A percentile compares a stretch with the other conserved stretches of the same genome.
Conservation (phyloP, 1,284 basidiomycete genomes). For the Cryptococcus sp. region DNA sequence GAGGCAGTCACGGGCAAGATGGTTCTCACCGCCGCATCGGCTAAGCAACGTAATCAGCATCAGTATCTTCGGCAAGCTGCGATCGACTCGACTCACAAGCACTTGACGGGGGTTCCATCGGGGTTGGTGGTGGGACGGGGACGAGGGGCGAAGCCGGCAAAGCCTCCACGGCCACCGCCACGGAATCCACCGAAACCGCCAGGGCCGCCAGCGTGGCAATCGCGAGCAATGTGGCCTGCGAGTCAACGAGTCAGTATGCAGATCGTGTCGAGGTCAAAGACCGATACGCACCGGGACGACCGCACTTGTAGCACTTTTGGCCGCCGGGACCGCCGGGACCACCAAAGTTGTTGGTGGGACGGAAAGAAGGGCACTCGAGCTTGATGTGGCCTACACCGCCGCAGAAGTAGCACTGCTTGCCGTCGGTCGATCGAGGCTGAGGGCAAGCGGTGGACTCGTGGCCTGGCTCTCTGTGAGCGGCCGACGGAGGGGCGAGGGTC, state of each 20-base stretch:
- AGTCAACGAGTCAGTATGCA: not conserved
- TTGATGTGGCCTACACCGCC: slow-evolving; percentile 63
- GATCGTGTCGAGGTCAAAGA: not conserved
- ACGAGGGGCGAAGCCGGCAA: slow-evolving; percentile 24
- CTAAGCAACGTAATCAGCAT: slow-evolving; percentile 19
- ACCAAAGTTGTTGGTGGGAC: slow-evolving; percentile 36
- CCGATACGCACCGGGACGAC: slow-evolving; percentile 32
- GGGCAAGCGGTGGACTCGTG: slow-evolving; percentile 88
- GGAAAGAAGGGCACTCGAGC: slow-evolving; percentile 81
- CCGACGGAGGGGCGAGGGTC: not conserved
- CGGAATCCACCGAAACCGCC: slow-evolving; percentile 29
- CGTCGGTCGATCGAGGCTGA: slow-evolving; percentile 70
- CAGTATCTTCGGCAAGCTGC: not conserved
- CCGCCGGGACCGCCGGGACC: slow-evolving; percentile 57
- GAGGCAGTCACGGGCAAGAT: slow-evolving; percentile 53
- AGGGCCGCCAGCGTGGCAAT: slow-evolving; percentile 32
- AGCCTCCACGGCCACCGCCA: slow-evolving; percentile 31
- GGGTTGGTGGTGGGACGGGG: slow-evolving; percentile 29
- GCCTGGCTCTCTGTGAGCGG: slow-evolving; percentile 63
- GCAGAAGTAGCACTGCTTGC: slow-evolving; percentile 79
- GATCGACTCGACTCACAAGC: slow-evolving; percentile 47
- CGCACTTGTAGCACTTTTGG: slow-evolving; percentile 72
- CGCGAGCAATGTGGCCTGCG: slow-evolving; percentile 48
- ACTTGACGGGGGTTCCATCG: slow-evolving; percentile 51
- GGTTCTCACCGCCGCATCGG: slow-evolving; percentile 53